Percentiles rank a stretch among this genome's conserved stretches.
Conservation (phyloP, 306 rosid species). For the Cicer arietinum region DNA sequence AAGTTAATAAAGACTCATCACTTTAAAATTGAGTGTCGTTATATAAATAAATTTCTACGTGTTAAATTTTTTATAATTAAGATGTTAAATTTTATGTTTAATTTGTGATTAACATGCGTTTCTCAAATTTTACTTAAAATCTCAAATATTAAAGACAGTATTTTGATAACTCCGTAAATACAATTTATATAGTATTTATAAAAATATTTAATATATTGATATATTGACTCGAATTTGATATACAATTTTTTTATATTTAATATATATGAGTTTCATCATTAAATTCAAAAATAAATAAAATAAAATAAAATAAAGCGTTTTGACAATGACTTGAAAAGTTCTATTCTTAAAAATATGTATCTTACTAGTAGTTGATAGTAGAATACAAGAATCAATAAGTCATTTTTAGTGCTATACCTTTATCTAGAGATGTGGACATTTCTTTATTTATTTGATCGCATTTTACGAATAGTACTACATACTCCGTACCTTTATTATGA, state of each 20-base stretch:
- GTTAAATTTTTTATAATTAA: background rate
- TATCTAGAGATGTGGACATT: background rate
- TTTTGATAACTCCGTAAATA: no score
- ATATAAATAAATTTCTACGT: background rate
- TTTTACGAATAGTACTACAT: slow-evolving; percentile 12
- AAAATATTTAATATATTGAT: no score
- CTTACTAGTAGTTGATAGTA: slow-evolving; percentile 2
- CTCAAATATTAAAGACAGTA: background rate
- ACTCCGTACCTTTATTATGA: background rate
- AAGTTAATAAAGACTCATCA: background rate
- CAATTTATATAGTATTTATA: no score
- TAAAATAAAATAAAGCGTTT: no score
- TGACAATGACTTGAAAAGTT: background rate
- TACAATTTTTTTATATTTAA: no score
- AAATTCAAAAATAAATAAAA: no score
- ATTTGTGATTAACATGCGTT: background rate
- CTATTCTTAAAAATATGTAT: background rate
- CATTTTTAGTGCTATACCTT: background rate
- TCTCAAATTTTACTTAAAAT: no score
- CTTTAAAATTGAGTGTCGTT: background rate
- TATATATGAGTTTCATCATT: no score
- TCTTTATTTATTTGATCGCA: slow-evolving; percentile 32
- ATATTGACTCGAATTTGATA: no score
- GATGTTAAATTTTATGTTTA: background rate
- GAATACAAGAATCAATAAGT: slow-evolving; percentile 8